These are phyloP conservation scores for Tetrahymena elliotti DNA, from an alignment of 73 alveolate genomes.

Conservation along the genomic window DNA sequence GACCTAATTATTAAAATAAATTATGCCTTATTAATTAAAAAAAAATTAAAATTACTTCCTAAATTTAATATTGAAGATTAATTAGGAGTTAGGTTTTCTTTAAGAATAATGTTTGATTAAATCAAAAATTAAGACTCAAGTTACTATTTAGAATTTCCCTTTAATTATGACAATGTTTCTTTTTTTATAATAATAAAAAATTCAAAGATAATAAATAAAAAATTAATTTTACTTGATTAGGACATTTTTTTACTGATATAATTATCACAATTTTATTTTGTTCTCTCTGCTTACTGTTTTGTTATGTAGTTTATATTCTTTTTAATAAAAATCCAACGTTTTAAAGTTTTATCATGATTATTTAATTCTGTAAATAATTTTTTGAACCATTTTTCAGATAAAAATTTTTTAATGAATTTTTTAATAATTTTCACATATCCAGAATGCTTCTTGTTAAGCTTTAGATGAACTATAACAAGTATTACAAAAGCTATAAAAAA, in stretches of 20 bases:
- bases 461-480: neutral
- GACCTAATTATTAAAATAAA: neutral
- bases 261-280: neutral
- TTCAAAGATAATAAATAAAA: too few species aligned
- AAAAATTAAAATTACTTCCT: neutral
- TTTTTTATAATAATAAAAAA: too few species aligned
- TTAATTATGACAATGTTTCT: neutral
- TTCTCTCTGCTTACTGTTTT: neutral
- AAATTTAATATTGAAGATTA: neutral
- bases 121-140: neutral
- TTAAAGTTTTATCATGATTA: neutral
- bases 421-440: neutral
- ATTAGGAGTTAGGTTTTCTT: neutral
- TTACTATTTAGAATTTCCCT: neutral
- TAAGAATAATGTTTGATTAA: neutral
- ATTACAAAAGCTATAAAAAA: neutral
- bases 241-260: neutral
- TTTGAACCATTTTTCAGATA: neutral
- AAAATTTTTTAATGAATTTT: too few species aligned
- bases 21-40: too few species aligned
- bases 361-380: too few species aligned
- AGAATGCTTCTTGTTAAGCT: neutral
- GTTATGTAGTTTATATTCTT: neutral
- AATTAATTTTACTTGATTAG: neutral
- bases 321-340: neutral